A percentile compares a stretch with the other conserved stretches of the same genome.
phyloP scores from a whole-genome alignment of 116 monocot genomes.

The Posidonia oceanica region DNA sequence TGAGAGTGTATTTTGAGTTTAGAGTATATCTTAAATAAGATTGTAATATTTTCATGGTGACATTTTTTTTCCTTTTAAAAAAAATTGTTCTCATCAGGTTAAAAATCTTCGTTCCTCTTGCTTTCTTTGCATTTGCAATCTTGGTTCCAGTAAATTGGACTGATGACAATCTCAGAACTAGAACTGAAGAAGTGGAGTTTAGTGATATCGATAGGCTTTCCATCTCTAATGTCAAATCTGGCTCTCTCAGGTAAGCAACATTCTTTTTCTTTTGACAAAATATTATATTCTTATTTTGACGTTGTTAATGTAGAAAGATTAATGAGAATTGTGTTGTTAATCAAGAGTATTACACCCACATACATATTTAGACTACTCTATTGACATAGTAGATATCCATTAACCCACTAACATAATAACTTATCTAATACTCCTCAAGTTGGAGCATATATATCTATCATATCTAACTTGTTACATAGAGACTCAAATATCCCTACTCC shows the following conservation, averaged over 20 bases:
- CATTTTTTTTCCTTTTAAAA: background rate
- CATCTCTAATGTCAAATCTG: slow-evolving; percentile 65
- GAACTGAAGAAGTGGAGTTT: slow-evolving; percentile 14
- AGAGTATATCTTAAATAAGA: too few species aligned
- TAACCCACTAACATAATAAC: too few species aligned
- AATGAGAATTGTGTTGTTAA: too few species aligned
- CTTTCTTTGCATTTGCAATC: slow-evolving; percentile 75
- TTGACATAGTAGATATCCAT: too few species aligned
- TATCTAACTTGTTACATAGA: too few species aligned
- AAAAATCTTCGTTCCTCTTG: slow-evolving; percentile 81
- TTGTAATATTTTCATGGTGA: background rate
- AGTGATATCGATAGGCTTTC: slow-evolving; percentile 90
- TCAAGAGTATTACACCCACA: too few species aligned
- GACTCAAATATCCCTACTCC: too few species aligned
- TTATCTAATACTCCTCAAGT: too few species aligned
- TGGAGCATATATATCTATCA: too few species aligned
- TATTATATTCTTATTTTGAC: background rate
- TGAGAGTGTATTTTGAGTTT: too few species aligned
- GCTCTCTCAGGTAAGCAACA: slow-evolving; percentile 27
- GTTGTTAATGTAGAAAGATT: too few species aligned
- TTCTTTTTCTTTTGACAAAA: background rate
- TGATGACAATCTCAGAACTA: slow-evolving; percentile 25
- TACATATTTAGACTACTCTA: too few species aligned
- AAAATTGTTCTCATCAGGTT: slow-evolving; percentile 32
- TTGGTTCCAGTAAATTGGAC: slow-evolving; percentile 92